A percentile compares a stretch with the other conserved stretches of the same genome.
phyloP scores from a whole-genome alignment of 2,329 filamentous ascomycete species.

The Zarea fungicola region DNA sequence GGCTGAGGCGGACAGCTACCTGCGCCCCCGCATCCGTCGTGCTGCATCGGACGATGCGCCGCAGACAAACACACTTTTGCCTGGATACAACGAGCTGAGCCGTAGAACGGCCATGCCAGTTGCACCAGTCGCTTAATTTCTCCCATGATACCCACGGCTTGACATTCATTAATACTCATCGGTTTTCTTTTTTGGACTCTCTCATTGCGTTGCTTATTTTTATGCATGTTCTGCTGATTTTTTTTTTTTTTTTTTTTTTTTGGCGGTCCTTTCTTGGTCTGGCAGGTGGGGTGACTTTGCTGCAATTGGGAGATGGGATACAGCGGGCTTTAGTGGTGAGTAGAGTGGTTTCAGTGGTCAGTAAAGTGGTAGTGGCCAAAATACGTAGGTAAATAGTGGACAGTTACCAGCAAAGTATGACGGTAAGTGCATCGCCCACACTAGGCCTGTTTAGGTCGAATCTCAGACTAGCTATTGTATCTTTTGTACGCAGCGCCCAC shows the following conservation, averaged over 20 bases:
- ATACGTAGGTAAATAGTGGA: too few relatives aligned
- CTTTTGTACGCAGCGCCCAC: too few relatives aligned
- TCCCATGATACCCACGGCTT: slow-evolving; percentile 9
- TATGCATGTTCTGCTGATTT: background rate
- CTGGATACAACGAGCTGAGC: slow-evolving; percentile 33
- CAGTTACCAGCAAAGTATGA: too few relatives aligned
- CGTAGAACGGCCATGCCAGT: slow-evolving; percentile 19
- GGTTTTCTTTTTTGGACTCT: background rate
- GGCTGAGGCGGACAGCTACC: slow-evolving; percentile 38
- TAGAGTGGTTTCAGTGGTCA: too few relatives aligned
- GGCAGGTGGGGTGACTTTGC: too few relatives aligned
- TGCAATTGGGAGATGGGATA: too few relatives aligned
- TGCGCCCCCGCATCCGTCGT: slow-evolving; percentile 36
- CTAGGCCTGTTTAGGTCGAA: too few relatives aligned
- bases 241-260: slow-evolving; percentile 8
- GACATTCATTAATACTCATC: background rate
- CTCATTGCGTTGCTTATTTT: background rate
- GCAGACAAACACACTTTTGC: slow-evolving; percentile 30
- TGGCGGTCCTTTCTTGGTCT: too few relatives aligned
- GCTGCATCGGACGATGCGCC: slow-evolving; percentile 27
- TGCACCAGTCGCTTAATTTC: slow-evolving; percentile 9
- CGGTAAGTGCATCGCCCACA: too few relatives aligned
- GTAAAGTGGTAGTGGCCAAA: too few relatives aligned
- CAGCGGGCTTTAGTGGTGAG: too few relatives aligned
- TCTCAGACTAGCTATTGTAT: too few relatives aligned